Evolutionary conservation across 306 rosid genomes (phyloP), one percentile per base, ranked within the genome.

Genomic region (Comarum palustre): DNA sequence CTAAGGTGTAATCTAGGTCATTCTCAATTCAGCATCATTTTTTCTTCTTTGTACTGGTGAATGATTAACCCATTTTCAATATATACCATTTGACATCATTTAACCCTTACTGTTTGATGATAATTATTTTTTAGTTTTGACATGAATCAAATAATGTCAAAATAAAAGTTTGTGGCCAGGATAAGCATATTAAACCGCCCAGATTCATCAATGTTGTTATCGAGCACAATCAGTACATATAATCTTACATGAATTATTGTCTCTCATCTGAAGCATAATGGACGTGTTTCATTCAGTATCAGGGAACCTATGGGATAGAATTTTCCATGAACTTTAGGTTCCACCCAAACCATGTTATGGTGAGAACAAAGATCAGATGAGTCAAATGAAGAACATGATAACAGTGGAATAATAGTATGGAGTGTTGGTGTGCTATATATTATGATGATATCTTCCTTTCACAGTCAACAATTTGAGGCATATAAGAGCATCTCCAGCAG

Each of bases 361-460:
- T 15, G 24, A 75, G 83, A 73, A 39, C 78, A 74, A 24, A 78
- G 25, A 57, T 51, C 41, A 74, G 22, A 76, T 17, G 25, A 20
- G 48, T 58, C 59, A 72, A 69, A 72, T 32, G 42, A 45, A 25
- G 46, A 64, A 79, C 51, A 81, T 83, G 80, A 83, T 76, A 76
- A 69, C 81, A 62, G 41, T 74, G 87, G 81, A 81, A 79, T 83
- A 5, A 73, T 73, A 39, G 42, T 71, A 75, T 48, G 43, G 45
- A 17, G 11, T 68, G 38, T 45, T 39, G 46, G 34, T n/a, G 73
- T 69, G 62, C 45, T 20, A 27, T 47, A 48, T 50, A 48, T 19
- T 20, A 42, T 72, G 65, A 75, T 79, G 75, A 57, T 70, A 55
- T 66, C 80, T 72, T 81, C 78, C 84, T 54, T 67, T 59, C 66